A percentile compares a stretch with the other conserved stretches of the same genome.
Evolutionary conservation across 805 yeast genomes (phyloP).

Genomic region (Starmerella cellae): DNA sequence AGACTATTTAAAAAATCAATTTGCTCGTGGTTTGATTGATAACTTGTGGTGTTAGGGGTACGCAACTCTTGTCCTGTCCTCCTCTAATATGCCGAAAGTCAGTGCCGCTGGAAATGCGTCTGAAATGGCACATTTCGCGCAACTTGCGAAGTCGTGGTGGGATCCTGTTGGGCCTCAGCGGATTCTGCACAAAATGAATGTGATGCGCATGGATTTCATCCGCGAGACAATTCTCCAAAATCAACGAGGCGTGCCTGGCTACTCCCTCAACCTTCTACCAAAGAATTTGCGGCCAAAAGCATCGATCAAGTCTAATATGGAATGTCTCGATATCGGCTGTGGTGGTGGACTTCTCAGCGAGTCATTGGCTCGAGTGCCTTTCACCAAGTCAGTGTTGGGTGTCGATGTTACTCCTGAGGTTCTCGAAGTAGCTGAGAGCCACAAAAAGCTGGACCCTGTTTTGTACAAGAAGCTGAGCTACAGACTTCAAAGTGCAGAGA

Average conservation of each 20-base stretch:
- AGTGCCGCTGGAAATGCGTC: slow-evolving; percentile 24
- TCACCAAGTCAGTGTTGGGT: slow-evolving; percentile 55
- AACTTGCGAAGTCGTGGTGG: slow-evolving; percentile 97
- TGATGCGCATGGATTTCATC: slow-evolving; percentile 77
- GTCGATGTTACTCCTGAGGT: slow-evolving; percentile 80
- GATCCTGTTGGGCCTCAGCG: slow-evolving; percentile 86
- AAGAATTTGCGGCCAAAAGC: slow-evolving; percentile 21
- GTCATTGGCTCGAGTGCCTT: slow-evolving; percentile 59
- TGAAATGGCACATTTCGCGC: slow-evolving; percentile 71
- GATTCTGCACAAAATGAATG: slow-evolving; percentile 87
- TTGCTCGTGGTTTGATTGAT: too few relatives aligned
- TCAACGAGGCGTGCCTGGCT: slow-evolving; percentile 50
- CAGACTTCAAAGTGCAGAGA: slow-evolving; percentile 49
- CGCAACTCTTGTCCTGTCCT: too few relatives aligned
- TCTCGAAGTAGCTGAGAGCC: slow-evolving; percentile 61
- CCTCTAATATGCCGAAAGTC: not conserved
- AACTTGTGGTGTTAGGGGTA: too few relatives aligned
- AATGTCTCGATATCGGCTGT: slow-evolving; percentile 82
- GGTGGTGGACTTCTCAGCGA: slow-evolving; percentile 96
- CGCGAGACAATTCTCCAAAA: slow-evolving; percentile 45
- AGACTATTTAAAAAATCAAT: too few relatives aligned
- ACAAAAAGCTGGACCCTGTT: slow-evolving; percentile 52
- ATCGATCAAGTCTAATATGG: slow-evolving; percentile 37
- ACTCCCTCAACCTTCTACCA: slow-evolving; percentile 56
- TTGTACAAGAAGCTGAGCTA: slow-evolving; percentile 45